Base-by-base conservation (phyloP, 2,329 filamentous ascomycete species). In the Spiromastix sp. region DNA sequence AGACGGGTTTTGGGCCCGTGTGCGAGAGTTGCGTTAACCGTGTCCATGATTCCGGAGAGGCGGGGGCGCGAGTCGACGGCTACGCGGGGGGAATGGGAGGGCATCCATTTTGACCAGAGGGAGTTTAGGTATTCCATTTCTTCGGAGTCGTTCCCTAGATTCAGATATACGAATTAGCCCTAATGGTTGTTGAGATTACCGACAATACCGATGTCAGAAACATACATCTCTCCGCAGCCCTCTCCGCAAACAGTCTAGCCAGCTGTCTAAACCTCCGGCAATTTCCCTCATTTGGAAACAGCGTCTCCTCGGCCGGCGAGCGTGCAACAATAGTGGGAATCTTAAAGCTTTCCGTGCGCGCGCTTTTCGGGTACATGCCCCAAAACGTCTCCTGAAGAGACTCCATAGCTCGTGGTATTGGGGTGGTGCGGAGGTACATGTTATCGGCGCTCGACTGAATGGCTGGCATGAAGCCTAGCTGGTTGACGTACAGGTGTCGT, bases 1-100 rank as follows among this genome's bases (percentile, higher is more conserved):
- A 96, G 70, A 30, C 71, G 77, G 0, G 87, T 95, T 8, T 73
- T 72, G 0, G 81, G 74, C 0, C 84, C 85, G 55, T 96, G 91
- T 2, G 87, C 89, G 9, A 82, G 68, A 0, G 85, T 93, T 5
- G 85, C 77, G 54, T 95, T 96, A 51, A 96, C 73, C 0, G 85
- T 91, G 61, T 98, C 91, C 81, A 93, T 85, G 49, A 98, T 81
- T 35, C 91, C 91, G 4, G 79, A 86, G 9, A 96, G 68, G 29
- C 87, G 72, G 1, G 91, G 91, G 40, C 80, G 79, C 1, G 79
- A 79, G 57, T 95, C 86, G 6, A 96, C 84, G 17, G 81, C 83
- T 6, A 95, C 78, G 25, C 71, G 69, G 8, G 72, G 72, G 19
- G 67, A 70, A 22, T 70, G 69, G 5, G 76, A 69, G 0, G 85